Percentiles rank a stretch among this genome's conserved stretches.
These are phyloP conservation scores for Cryphonectria nitschkei DNA, from an alignment of 2,329 filamentous ascomycete species.

Conservation along the genomic window DNA sequence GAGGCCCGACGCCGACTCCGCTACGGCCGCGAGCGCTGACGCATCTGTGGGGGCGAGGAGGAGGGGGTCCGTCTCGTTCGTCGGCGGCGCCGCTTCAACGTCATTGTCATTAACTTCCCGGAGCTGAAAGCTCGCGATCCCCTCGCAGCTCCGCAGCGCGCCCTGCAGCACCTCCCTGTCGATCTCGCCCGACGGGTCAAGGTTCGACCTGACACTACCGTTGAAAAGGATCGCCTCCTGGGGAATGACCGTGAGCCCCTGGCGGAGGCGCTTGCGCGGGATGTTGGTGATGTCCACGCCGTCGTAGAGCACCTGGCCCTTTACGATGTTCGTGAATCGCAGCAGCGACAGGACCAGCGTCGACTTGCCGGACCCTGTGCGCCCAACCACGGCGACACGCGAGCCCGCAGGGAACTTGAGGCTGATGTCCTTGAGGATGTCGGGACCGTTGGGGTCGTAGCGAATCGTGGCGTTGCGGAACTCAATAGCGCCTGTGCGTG, in stretches of 20 bases:
- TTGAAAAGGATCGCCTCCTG: conserved; percentile 45
- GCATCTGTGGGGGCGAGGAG: conserved; percentile 22
- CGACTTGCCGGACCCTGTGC: conserved; percentile 70
- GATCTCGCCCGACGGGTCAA: conserved; percentile 66
- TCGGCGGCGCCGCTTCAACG: background rate
- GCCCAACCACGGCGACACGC: conserved; percentile 68
- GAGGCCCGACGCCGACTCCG: conserved; percentile 34
- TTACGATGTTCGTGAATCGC: conserved; percentile 41
- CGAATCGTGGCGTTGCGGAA: conserved; percentile 36
- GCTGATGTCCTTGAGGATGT: conserved; percentile 37
- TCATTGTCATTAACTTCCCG: conserved; percentile 36
- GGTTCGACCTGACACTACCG: conserved; percentile 52
- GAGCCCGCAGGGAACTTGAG: conserved; percentile 53
- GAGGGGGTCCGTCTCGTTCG: conserved; percentile 27
- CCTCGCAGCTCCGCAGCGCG: conserved; percentile 65
- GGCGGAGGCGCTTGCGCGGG: conserved; percentile 40
- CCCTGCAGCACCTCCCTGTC: conserved; percentile 57
- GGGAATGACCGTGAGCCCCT: conserved; percentile 44
- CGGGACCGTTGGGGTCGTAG: conserved; percentile 36
- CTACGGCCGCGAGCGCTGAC: conserved; percentile 30
- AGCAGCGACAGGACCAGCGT: conserved; percentile 48
- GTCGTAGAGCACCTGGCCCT: conserved; percentile 41
- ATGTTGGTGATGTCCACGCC: conserved; percentile 41
- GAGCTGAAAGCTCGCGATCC: conserved; percentile 57
- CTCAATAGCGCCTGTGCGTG: conserved; percentile 34